Evolutionary conservation across 352 stramenopile species (phyloP).

Genomic region (Globisporangium solare): DNA sequence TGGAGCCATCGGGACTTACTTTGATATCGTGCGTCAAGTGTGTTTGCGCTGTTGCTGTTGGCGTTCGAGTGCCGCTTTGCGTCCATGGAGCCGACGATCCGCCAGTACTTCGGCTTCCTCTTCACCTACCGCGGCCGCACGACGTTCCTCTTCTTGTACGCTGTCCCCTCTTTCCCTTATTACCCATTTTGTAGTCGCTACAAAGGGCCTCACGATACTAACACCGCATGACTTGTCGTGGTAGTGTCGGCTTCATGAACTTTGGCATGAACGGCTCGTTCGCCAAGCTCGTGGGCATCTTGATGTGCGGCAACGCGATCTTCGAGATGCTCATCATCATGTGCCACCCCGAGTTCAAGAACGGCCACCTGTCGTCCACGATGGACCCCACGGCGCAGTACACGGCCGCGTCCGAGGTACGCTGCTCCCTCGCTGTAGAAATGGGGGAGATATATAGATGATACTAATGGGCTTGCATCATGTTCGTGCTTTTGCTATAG

Average conservation of each 20-base stretch:
- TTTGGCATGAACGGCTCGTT: constrained; percentile 81
- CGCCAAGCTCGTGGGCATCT: constrained; percentile 58
- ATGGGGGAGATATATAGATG: too few species aligned
- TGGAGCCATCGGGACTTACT: neutral
- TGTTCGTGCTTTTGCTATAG: constrained; percentile 8
- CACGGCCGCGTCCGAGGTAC: constrained; percentile 42
- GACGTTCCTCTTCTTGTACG: constrained; percentile 78
- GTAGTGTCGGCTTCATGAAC: constrained; percentile 82
- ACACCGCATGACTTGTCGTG: neutral
- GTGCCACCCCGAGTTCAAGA: constrained; percentile 84
- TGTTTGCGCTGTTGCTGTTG: constrained; percentile 78
- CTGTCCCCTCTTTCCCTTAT: too few species aligned
- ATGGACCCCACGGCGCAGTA: constrained; percentile 82
- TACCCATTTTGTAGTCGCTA: too few species aligned
- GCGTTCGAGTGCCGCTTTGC: constrained; percentile 85
- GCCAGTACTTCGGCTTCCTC: constrained; percentile 82
- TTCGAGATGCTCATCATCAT: constrained; percentile 78
- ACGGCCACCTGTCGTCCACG: constrained; percentile 51
- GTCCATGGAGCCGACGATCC: constrained; percentile 85
- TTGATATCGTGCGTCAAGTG: constrained; percentile 29
- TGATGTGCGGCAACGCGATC: constrained; percentile 76
- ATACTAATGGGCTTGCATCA: neutral
- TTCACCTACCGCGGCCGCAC: constrained; percentile 86
- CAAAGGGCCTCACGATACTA: constrained; percentile 4
- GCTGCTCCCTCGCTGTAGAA: too few species aligned